Evolutionary conservation across 75 land plant species (phyloP), one percentile per base, ranked within the genome.

Genomic region (Picea glauca): DNA sequence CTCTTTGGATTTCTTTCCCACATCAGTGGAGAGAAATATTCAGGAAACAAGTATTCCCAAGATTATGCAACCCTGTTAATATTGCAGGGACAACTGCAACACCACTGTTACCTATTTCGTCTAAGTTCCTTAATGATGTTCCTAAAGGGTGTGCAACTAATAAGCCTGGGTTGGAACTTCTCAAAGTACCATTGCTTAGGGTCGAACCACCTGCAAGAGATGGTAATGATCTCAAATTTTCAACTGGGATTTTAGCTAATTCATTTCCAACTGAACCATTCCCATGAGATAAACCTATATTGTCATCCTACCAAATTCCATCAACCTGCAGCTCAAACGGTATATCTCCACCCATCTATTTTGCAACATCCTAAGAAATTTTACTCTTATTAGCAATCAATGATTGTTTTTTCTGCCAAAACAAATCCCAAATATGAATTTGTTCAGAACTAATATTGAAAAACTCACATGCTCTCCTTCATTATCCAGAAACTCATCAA

Each of bases 11-110:
- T 26, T 26, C 26, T 26, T 26, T 26, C 26, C 26, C 26, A 26
- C 26, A 26, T 26, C 98, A 94, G 80, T 94, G 93, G 12, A 94
- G 63, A 20, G 98, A 90, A 83, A 94, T 94, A 76, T 94, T 94
- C 97, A 94, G 89, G 83, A 92, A 94, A 75, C 97, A 94, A 76
- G 95, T 94, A 78, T 94, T 94, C 50, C 98, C 98, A 78, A 94
- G 93, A 72, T 94, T 94, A 60, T 92, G 91, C 38, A 94, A 80
- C 63, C 98, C 98, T 40, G 78, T 87, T 77, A 94, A 79, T 3
- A 95, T 95, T 76, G 82, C 76, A 26, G 89, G 83, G 4, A 40
- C 7, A 38, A 17, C 5, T 67, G 18, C 32, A 38, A 17, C 38
- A 38, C 78, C 83, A 65, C 72, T 83, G 64, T 85, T 87, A 58